Percentiles rank a stretch among this genome's conserved stretches.
Evolutionary conservation across 2,329 filamentous ascomycete species (phyloP).

Genomic region (Colletotrichum lentis): DNA sequence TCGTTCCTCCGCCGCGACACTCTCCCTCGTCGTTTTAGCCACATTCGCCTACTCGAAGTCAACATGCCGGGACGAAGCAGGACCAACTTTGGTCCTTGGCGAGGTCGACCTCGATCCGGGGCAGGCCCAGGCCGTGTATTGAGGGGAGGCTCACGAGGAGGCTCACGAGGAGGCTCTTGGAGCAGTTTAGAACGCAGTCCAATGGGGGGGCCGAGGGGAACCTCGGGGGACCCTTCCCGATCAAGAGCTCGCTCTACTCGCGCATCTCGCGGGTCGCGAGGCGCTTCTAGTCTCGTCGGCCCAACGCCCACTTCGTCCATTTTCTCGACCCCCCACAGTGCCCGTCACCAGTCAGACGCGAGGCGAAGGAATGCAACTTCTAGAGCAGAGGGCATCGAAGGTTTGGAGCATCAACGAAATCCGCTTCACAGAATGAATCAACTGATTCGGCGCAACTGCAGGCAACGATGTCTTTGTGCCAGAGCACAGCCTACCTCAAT

Average conservation of each 20-base stretch:
- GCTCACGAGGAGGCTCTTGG: neutral
- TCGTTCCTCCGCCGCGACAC: neutral
- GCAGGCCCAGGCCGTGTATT: neutral
- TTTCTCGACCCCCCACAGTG: constrained; percentile 6
- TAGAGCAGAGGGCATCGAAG: neutral
- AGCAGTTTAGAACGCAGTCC: neutral
- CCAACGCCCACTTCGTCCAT: constrained; percentile 13
- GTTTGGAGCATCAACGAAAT: neutral
- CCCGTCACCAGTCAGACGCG: neutral
- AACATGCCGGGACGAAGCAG: constrained; percentile 4
- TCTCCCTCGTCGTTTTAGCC: no score
- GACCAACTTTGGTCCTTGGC: neutral
- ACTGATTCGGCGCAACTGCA: neutral
- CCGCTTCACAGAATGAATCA: neutral
- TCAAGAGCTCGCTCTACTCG: neutral
- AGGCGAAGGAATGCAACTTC: neutral
- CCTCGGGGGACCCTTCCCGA: neutral
- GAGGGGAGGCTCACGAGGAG: neutral
- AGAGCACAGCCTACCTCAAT: neutral
- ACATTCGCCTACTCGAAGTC: neutral
- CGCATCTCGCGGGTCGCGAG: neutral
- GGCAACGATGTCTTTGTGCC: neutral
- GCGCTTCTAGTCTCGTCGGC: constrained; percentile 1
- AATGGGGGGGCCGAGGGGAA: neutral
- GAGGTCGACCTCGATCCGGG: neutral